Percentiles rank a stretch among this genome's conserved stretches.
These are phyloP conservation scores for Sindora glabra DNA, from an alignment of 306 rosid genomes.

Conservation along the genomic window DNA sequence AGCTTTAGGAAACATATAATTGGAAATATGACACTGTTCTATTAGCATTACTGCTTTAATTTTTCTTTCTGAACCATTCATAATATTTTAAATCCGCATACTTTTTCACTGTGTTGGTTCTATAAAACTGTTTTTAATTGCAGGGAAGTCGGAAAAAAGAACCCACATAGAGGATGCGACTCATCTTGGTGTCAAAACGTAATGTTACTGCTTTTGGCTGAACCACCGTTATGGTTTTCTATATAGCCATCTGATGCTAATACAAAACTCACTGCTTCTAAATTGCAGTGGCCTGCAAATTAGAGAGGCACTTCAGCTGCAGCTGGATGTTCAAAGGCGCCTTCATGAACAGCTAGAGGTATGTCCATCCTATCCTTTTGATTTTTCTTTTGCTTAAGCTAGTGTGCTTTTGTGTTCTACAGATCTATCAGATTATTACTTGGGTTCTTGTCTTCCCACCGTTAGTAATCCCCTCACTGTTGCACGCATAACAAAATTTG, in stretches of 20 bases:
- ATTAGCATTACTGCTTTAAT: no score
- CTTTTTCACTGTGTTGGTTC: background rate
- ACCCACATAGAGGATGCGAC: constrained; percentile 21
- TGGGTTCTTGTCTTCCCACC: no score
- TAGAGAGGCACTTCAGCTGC: constrained; percentile 77
- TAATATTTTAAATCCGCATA: background rate
- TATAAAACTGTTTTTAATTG: constrained; percentile 16
- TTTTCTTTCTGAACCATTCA: background rate
- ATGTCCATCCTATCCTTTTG: background rate
- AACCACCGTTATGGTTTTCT: no score
- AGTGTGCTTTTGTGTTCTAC: background rate
- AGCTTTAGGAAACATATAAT: no score
- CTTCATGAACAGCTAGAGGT: constrained; percentile 97
- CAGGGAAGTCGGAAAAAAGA: constrained; percentile 70
- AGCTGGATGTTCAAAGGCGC: constrained; percentile 76
- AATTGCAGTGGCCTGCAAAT: constrained; percentile 66
- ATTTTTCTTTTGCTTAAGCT: background rate
- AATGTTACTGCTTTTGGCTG: constrained; percentile 10
- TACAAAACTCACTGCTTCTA: background rate
- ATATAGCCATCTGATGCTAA: no score
- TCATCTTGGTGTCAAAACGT: constrained; percentile 62
- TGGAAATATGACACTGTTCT: no score
- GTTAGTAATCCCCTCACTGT: no score
- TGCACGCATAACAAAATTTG: no score
- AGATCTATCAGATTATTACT: background rate